Conservation (phyloP, 75 land plant species). For the Azolla pinnata region DNA sequence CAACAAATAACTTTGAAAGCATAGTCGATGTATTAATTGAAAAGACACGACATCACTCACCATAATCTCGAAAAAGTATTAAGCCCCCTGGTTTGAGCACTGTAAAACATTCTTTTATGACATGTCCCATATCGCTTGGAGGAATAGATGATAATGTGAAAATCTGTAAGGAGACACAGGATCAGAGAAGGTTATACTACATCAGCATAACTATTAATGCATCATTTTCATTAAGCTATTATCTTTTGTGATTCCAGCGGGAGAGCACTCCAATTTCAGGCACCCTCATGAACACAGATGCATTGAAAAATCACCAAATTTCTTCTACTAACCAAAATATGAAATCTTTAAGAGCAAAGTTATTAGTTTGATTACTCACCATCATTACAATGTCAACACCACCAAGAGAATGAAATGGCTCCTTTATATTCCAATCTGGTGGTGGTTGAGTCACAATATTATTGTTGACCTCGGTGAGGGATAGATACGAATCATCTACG, state of each 20-base stretch:
- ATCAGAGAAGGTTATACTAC: background rate
- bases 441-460: background rate
- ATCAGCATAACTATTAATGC: too few relatives aligned
- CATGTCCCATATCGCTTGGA: slow-evolving; percentile 45
- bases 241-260: too few relatives aligned
- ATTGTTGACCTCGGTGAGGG: background rate
- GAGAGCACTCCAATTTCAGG: too few relatives aligned
- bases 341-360: too few relatives aligned
- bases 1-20: too few relatives aligned
- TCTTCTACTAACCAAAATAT: background rate
- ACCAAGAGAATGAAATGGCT: slow-evolving; percentile 42
- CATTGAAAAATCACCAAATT: too few relatives aligned
- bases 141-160: slow-evolving; percentile 86
- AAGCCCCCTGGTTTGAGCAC: slow-evolving; percentile 72
- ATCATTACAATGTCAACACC: slow-evolving; percentile 73
- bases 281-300: too few relatives aligned
- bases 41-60: slow-evolving; percentile 20
- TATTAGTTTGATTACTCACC: slow-evolving; percentile 16
- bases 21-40: too few relatives aligned
- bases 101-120: slow-evolving; percentile 46
- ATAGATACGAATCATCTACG: slow-evolving; percentile 2
- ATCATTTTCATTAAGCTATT: too few relatives aligned
- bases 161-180: slow-evolving; percentile 35
- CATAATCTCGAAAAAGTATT: slow-evolving; percentile 79
- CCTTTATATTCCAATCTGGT: background rate